phyloP scores from a whole-genome alignment of 192 early-diverging fungal species.

The Coemansia sp. region DNA sequence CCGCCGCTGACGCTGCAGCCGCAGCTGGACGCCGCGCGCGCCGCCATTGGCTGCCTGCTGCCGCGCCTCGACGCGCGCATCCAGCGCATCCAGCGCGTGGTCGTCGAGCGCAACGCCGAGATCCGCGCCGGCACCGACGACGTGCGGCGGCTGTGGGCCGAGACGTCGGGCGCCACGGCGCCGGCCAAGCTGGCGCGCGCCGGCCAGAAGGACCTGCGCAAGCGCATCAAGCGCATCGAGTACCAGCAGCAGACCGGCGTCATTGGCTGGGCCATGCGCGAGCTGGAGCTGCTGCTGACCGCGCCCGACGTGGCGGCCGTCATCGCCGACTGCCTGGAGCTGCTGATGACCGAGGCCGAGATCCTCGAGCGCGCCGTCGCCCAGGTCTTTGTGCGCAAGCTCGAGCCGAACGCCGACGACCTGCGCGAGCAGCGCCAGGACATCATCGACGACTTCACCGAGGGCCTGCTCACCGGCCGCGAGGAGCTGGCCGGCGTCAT shows the following conservation, averaged over 20 bases:
- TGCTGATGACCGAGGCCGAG: slow-evolving; percentile 78
- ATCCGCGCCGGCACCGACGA: slow-evolving; percentile 49
- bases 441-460: slow-evolving; percentile 69
- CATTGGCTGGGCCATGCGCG: slow-evolving; percentile 62
- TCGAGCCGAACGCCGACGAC: slow-evolving; percentile 59
- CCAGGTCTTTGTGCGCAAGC: slow-evolving; percentile 63
- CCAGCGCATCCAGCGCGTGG: slow-evolving; percentile 43
- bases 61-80: slow-evolving; percentile 55
- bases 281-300: slow-evolving; percentile 63
- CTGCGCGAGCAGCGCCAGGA: slow-evolving; percentile 60
- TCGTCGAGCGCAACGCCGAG: slow-evolving; percentile 55
- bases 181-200: slow-evolving; percentile 63
- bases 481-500: slow-evolving; percentile 72
- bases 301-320: slow-evolving; percentile 62
- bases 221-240: slow-evolving; percentile 67
- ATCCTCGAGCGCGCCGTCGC: slow-evolving; percentile 66
- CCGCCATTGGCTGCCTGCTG: slow-evolving; percentile 40
- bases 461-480: slow-evolving; percentile 72
- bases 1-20: slow-evolving; percentile 55
- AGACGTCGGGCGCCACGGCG: slow-evolving; percentile 60
- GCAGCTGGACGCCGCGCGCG: slow-evolving; percentile 43
- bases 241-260: slow-evolving; percentile 62
- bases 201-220: slow-evolving; percentile 71
- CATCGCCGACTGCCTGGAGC: slow-evolving; percentile 64
- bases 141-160: slow-evolving; percentile 36